phyloP scores from a whole-genome alignment of 805 yeast species.

The Spathaspora arborariae region DNA sequence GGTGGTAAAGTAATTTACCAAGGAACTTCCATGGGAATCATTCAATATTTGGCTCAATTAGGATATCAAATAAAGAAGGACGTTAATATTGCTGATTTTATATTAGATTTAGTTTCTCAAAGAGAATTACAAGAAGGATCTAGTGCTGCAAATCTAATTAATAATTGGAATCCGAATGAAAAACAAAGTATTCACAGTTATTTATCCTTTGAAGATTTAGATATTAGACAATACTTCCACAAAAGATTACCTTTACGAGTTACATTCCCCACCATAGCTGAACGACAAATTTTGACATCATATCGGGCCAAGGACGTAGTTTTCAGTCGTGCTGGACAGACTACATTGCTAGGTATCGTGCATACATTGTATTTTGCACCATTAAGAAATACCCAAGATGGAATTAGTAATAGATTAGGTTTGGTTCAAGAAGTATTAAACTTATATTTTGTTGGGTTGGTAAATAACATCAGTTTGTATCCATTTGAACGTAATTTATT shows the following conservation, averaged over 20 bases:
- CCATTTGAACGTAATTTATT: constrained; percentile 72
- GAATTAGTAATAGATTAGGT: constrained; percentile 69
- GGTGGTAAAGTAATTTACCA: constrained; percentile 70
- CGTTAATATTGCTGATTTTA: constrained; percentile 67
- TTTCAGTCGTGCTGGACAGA: constrained; percentile 62
- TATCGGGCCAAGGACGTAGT: constrained; percentile 49
- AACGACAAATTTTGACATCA: constrained; percentile 32
- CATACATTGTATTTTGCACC: constrained; percentile 61
- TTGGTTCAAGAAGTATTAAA: constrained; percentile 70
- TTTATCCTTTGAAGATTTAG: constrained; percentile 15
- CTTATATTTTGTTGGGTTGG: constrained; percentile 73
- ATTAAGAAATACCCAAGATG: constrained; percentile 33
- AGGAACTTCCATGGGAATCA: constrained; percentile 48
- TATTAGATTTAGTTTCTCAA: constrained; percentile 64
- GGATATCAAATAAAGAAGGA: constrained; percentile 44
- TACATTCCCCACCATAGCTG: constrained; percentile 27
- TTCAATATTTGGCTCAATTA: constrained; percentile 41
- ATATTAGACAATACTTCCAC: constrained; percentile 41
- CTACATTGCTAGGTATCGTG: constrained; percentile 58
- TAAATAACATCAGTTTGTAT: constrained; percentile 71
- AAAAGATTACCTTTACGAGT: constrained; percentile 19
- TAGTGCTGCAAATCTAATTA: constrained; percentile 6
- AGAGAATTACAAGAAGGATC: constrained; percentile 20
- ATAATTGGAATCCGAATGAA: constrained; percentile 23
- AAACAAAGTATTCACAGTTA: neutral